These are phyloP conservation scores for Polytrichum commune DNA, from an alignment of 225 moss, liverwort and hornwort species.

Conservation along the genomic window DNA sequence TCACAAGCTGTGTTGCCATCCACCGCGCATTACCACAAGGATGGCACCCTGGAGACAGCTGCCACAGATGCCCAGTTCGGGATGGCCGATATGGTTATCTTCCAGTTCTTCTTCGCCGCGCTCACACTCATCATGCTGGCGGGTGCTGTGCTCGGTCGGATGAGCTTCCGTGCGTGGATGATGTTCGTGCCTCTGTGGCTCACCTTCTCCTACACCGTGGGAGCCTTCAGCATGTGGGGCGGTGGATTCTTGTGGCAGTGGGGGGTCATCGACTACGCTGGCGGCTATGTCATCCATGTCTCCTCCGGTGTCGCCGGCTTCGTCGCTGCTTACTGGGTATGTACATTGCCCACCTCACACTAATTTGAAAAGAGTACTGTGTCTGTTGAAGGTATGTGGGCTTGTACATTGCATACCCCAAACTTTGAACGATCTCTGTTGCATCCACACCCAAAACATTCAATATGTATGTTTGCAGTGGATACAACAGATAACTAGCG, in stretches of 20 bases:
- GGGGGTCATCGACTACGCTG: constrained; percentile 43
- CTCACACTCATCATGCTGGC: constrained; percentile 43
- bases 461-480: no score
- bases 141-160: constrained; percentile 32
- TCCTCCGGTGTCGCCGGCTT: constrained; percentile 37
- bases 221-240: constrained; percentile 43
- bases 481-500: no score
- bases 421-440: no score
- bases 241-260: constrained; percentile 39
- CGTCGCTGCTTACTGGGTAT: constrained; percentile 36
- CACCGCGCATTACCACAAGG: constrained; percentile 8
- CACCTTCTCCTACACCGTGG: constrained; percentile 40
- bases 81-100: constrained; percentile 43
- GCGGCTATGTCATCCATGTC: constrained; percentile 43
- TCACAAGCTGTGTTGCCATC: constrained; percentile 16
- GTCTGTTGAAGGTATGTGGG: no score
- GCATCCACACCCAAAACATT: no score
- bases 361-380: no score
- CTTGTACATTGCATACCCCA: no score
- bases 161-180: constrained; percentile 54
- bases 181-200: constrained; percentile 48
- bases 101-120: constrained; percentile 32
- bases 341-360: neutral
- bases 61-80: neutral
- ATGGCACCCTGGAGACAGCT: constrained; percentile 23